Base-by-base conservation (phyloP, 108 stramenopile species). In the Craspedostauros australis region DNA sequence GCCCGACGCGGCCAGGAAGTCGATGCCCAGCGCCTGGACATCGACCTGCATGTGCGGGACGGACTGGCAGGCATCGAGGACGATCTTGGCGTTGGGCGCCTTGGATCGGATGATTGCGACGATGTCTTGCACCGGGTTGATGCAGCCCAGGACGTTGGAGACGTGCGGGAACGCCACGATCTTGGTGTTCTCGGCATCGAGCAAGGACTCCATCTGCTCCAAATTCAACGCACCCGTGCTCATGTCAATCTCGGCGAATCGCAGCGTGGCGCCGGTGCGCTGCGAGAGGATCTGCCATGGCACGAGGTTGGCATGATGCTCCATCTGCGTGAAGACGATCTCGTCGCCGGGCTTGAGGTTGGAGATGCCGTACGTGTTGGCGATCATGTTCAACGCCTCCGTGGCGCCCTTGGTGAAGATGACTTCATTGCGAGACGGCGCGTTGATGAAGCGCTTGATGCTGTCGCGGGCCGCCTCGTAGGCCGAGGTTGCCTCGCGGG, bases 301-400 rank as follows among this genome's bases (percentile, higher is more conserved):
- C 1, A 98, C 91, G 39, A 98, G 68, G 64, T 96, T 96, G 53
- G 87, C 79, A 78, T 96, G 96, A 79, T 98, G 96, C 68, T 98
- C 96, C 54, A 88, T 70, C 47, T 84, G 88, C 3, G 90, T 89
- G 15, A 95, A 70, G 2, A 98, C 52, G 49, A 98, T 86, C 55
- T 95, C 95, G 52, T 95, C 94, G 21, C 91, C 96, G 25, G 70
- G 64, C 38, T 71, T 46, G 6, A 71, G 31, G 4, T 66, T 60
- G 0, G 49, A 26, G 36, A 73, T 32, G 34, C 80, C 79, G 46
- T 78, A 81, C 0, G 68, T 84, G 28, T 77, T 76, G 5, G 90
- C 96, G 11, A 98, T 85, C 2, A 96, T 63, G 73, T 96, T 96
- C 39, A 97, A 82, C 2, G 91, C 88, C 42, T 96, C 93, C 2